These are phyloP conservation scores for Nemania sp. DNA, from an alignment of 2,329 filamentous ascomycete genomes.

Conservation along the genomic window DNA sequence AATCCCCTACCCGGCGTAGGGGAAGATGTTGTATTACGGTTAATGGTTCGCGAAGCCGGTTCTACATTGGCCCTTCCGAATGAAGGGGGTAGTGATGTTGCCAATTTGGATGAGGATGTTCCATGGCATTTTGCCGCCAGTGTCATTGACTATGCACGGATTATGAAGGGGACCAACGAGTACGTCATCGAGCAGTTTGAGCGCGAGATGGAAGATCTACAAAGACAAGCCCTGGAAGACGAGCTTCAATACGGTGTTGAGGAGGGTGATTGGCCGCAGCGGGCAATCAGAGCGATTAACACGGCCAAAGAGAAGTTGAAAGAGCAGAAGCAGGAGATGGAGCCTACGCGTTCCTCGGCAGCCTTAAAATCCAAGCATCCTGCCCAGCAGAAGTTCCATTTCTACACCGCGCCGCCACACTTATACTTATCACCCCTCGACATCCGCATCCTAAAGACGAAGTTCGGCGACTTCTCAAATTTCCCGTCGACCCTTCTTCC, in stretches of 20 bases:
- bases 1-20: conserved; percentile 82
- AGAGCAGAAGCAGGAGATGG: conserved; percentile 55
- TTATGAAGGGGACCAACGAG: conserved; percentile 92
- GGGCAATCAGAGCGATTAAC: conserved; percentile 79
- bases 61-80: conserved; percentile 90
- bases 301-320: conserved; percentile 80
- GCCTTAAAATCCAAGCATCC: conserved; percentile 47
- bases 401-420: conserved; percentile 88
- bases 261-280: conserved; percentile 91
- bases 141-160: conserved; percentile 91
- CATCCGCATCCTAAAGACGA: conserved; percentile 90
- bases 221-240: conserved; percentile 85
- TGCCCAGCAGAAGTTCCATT: conserved; percentile 74
- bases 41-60: conserved; percentile 83
- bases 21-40: conserved; percentile 86
- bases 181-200: conserved; percentile 89
- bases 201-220: conserved; percentile 79
- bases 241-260: conserved; percentile 88
- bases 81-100: conserved; percentile 78
- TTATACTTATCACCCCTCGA: conserved; percentile 91
- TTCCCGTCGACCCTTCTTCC: conserved; percentile 90
- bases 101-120: conserved; percentile 78
- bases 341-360: conserved; percentile 44
- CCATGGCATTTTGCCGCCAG: conserved; percentile 97
- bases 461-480: conserved; percentile 83